Percentiles rank a stretch among this genome's conserved stretches.
Conservation (phyloP, 1,284 basidiomycete species). For the Pterulicium gracile region DNA sequence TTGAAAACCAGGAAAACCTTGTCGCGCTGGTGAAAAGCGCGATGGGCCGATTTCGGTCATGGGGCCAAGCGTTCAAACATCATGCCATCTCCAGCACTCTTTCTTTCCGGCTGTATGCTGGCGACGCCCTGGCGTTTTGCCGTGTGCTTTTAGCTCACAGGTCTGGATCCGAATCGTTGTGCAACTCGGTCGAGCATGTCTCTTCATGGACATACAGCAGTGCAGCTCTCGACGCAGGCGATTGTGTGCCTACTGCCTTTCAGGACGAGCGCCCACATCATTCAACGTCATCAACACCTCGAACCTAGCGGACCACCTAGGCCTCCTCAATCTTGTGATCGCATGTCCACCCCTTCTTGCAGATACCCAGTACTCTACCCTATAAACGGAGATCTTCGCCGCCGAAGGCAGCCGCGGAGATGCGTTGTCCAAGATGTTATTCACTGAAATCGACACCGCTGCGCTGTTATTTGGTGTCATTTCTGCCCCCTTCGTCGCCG, state of each 20-base stretch:
- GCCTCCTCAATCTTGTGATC: conserved; percentile 34
- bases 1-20: conserved; percentile 7
- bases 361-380: conserved; percentile 16
- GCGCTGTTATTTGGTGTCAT: conserved; percentile 30
- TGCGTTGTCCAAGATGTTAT: conserved; percentile 1
- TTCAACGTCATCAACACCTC: conserved; percentile 43
- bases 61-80: no score
- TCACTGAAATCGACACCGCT: conserved; percentile 11
- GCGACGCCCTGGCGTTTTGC: conserved; percentile 15
- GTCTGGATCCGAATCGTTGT: no score
- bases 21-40: conserved; percentile 3
- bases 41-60: conserved; percentile 15
- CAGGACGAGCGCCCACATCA: conserved; percentile 20
- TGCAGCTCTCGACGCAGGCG: no score
- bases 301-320: conserved; percentile 33
- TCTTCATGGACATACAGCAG: no score
- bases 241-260: no score
- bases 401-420: not conserved
- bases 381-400: conserved; percentile 35
- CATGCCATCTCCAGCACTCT: conserved; percentile 8
- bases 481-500: conserved; percentile 28
- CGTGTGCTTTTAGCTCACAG: no score
- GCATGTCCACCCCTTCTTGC: conserved; percentile 26
- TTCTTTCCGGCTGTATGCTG: conserved; percentile 19
- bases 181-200: no score